phyloP scores from a whole-genome alignment of 1,284 basidiomycete species.

The Taiwanofungus camphoratus region DNA sequence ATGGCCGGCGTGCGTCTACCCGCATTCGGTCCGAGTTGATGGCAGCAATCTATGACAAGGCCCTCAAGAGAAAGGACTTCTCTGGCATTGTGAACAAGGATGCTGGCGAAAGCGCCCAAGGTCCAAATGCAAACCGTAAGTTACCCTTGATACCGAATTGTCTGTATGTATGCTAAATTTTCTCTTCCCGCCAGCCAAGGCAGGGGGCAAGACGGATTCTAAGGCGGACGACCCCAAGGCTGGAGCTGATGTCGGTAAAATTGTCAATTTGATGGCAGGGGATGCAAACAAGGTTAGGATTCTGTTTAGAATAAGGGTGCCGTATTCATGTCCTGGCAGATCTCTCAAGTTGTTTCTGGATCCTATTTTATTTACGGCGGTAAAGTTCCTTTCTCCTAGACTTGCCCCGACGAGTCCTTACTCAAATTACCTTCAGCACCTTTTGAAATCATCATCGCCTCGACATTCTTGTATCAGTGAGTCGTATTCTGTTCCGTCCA shows the following conservation, averaged over 20 bases:
- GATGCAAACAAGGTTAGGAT: slow-evolving; percentile 53
- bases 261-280: slow-evolving; percentile 74
- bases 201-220: slow-evolving; percentile 20
- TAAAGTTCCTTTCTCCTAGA: slow-evolving; percentile 21
- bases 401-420: neutral
- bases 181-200: neutral
- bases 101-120: slow-evolving; percentile 30
- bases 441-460: slow-evolving; percentile 76
- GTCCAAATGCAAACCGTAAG: slow-evolving; percentile 1
- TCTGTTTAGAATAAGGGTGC: too few relatives aligned
- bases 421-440: slow-evolving; percentile 40
- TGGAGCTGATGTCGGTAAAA: slow-evolving; percentile 71
- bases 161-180: neutral
- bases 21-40: slow-evolving; percentile 72
- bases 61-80: slow-evolving; percentile 79
- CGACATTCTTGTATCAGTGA: slow-evolving; percentile 74
- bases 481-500: slow-evolving; percentile 19
- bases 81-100: slow-evolving; percentile 65
- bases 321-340: slow-evolving; percentile 22
- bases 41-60: slow-evolving; percentile 86
- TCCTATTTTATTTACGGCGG: slow-evolving; percentile 64
- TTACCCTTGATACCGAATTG: too few relatives aligned
- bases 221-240: slow-evolving; percentile 56
- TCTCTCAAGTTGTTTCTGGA: slow-evolving; percentile 44
- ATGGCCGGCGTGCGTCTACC: slow-evolving; percentile 64